Conservation (phyloP, 2,329 filamentous ascomycete species). For the Fusarium kyushuense region DNA sequence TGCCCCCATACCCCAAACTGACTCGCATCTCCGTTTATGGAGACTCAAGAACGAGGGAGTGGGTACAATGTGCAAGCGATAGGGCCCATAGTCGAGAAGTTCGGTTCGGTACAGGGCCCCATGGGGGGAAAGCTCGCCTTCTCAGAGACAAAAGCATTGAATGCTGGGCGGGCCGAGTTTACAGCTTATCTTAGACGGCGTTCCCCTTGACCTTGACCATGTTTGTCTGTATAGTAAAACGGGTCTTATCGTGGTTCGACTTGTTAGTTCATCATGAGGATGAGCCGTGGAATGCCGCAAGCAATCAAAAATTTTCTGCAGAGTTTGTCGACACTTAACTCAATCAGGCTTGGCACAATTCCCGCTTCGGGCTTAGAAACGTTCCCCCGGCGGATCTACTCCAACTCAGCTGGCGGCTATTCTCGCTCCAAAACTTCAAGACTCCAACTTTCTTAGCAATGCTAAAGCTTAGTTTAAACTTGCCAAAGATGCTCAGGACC, state of each 20-base stretch:
- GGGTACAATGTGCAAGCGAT: constrained; percentile 14
- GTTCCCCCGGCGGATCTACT: constrained; percentile 16
- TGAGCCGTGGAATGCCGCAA: constrained; percentile 31
- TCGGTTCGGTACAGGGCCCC: constrained; percentile 10
- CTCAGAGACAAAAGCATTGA: neutral
- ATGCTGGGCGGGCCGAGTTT: constrained; percentile 20
- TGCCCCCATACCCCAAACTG: constrained; percentile 35
- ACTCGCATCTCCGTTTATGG: constrained; percentile 39
- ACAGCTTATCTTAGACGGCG: constrained; percentile 27
- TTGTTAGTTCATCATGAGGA: neutral
- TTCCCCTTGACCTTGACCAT: constrained; percentile 2
- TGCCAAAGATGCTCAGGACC: neutral
- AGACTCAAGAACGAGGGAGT: constrained; percentile 5
- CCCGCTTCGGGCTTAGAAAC: neutral
- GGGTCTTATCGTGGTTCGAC: constrained; percentile 18
- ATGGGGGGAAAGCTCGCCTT: constrained; percentile 9
- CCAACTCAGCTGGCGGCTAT: constrained; percentile 32
- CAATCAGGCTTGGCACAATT: neutral
- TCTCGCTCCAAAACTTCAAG: constrained; percentile 15
- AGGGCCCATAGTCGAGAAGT: constrained; percentile 8
- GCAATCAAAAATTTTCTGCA: constrained; percentile 26
- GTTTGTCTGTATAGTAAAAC: neutral
- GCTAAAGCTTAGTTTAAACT: constrained; percentile 8
- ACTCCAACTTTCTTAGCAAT: constrained; percentile 14
- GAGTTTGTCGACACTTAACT: constrained; percentile 30